Evolutionary conservation across 2,329 filamentous ascomycete species (phyloP).

Genomic region (Elsinoe batatas): DNA sequence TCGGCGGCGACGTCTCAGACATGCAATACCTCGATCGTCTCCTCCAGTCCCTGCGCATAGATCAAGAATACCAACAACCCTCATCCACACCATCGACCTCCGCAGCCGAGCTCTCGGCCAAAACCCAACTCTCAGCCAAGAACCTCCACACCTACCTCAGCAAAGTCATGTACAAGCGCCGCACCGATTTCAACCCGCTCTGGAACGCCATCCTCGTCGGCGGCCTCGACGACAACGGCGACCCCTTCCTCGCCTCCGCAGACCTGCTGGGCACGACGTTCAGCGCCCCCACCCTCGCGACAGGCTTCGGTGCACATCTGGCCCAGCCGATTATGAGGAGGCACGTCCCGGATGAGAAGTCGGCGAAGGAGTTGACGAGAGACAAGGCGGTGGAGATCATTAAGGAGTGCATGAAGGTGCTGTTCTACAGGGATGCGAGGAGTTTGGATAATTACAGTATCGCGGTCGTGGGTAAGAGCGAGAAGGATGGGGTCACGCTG

Average conservation of each 20-base stretch:
- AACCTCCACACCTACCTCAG: slow-evolving; percentile 95
- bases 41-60: slow-evolving; percentile 74
- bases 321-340: slow-evolving; percentile 85
- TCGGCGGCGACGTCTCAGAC: slow-evolving; percentile 94
- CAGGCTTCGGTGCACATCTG: slow-evolving; percentile 85
- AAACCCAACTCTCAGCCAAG: slow-evolving; percentile 61
- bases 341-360: slow-evolving; percentile 72
- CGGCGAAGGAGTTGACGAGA: slow-evolving; percentile 58
- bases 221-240: slow-evolving; percentile 66
- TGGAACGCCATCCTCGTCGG: slow-evolving; percentile 95
- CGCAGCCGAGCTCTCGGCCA: slow-evolving; percentile 9
- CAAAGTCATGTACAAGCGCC: slow-evolving; percentile 92
- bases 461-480: slow-evolving; percentile 77
- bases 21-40: slow-evolving; percentile 98
- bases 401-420: slow-evolving; percentile 94
- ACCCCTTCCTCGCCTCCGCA: slow-evolving; percentile 83
- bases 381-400: slow-evolving; percentile 73
- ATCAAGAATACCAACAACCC: slow-evolving; percentile 67
- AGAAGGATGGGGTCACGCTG: slow-evolving; percentile 70
- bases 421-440: slow-evolving; percentile 93
- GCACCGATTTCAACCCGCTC: slow-evolving; percentile 89
- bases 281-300: slow-evolving; percentile 76
- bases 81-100: slow-evolving; percentile 12
- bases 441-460: slow-evolving; percentile 87
- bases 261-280: slow-evolving; percentile 92